Evolutionary conservation across 768 basidiomycete species (phyloP), one percentile per base, ranked within the genome.

Genomic region (Phanerodontia chrysosporium): DNA sequence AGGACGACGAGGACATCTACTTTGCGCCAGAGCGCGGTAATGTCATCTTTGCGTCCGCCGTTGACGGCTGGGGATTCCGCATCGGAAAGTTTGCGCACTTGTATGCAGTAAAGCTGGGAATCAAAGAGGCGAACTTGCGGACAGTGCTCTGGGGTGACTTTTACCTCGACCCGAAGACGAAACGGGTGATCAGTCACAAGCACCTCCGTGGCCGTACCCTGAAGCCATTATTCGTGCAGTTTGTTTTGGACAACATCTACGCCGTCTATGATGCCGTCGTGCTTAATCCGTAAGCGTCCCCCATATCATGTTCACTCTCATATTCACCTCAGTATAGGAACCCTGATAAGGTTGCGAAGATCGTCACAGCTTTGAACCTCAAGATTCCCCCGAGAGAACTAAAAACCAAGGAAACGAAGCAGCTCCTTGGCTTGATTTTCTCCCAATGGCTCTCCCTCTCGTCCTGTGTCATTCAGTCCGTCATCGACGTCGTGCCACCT

Each of bases 51-150:
- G 91, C 95, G 0, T 94, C 90, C 29, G 97, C 96, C 3, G 84
- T 98, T 57, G 94, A 98, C 64, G 95, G 96, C 3, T 98, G 96
- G 96, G 97, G 95, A 0, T 99, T 99, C 75, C 83, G 96, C 45
- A 80, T 98, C 8, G 86, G 88, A 46, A 92, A 92, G 69, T 99
- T 99, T 67, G 94, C 97, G 0, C 87, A 95, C 69, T 77, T 98
- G 9, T 98, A 95, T 72, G 89, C 92, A 0, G 78, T 83, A 39
- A 98, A 96, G 72, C 81, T 99, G 13, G 90, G 92, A 27, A 88
- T 98, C 67, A 90, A 90, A 69, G 96, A 98, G 74, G 78, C 78
- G 5, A 95, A 91, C 67, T 75, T 99, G 36, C 80, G 90, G 59
- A 80, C 85, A 52, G 93, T 94, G 9, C 77, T 99, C 6, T 99